These are phyloP conservation scores for Phyllosticta ampelicida DNA, from an alignment of 2,329 filamentous ascomycete species.

Conservation along the genomic window DNA sequence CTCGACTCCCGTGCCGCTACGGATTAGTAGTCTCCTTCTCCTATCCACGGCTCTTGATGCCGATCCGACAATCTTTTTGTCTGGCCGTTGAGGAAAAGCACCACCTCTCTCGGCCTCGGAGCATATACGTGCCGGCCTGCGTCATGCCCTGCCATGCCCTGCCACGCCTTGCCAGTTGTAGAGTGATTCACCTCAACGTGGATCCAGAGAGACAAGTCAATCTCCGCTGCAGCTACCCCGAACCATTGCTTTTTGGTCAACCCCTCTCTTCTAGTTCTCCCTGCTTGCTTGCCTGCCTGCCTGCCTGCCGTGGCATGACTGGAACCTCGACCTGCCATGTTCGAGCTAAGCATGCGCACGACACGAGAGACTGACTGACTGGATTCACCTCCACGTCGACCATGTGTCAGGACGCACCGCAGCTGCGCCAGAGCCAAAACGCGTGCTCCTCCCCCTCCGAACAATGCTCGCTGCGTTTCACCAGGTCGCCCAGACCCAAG, in stretches of 20 bases:
- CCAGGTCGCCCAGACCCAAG: constrained; percentile 2
- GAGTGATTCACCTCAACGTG: background rate
- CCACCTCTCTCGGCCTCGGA: background rate
- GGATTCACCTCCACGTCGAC: background rate
- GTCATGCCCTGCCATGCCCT: background rate
- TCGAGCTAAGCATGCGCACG: background rate
- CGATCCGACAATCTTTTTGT: background rate
- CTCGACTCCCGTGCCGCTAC: background rate
- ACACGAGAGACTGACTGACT: background rate
- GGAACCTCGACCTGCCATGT: background rate
- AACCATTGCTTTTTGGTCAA: background rate
- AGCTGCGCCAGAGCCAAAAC: background rate
- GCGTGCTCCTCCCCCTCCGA: background rate
- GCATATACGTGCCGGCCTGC: background rate
- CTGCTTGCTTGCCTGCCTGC: background rate
- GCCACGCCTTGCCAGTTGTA: too few species aligned
- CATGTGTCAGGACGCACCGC: background rate
- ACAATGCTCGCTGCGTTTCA: background rate
- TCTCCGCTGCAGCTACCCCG: background rate
- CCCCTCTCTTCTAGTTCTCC: background rate
- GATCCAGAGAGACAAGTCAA: background rate
- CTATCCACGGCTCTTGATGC: background rate
- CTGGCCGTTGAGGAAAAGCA: background rate
- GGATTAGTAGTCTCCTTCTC: too few species aligned
- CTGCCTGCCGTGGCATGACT: background rate